These are phyloP conservation scores for Penicillium sp. DNA, from an alignment of 2,329 filamentous ascomycete genomes.

Conservation along the genomic window DNA sequence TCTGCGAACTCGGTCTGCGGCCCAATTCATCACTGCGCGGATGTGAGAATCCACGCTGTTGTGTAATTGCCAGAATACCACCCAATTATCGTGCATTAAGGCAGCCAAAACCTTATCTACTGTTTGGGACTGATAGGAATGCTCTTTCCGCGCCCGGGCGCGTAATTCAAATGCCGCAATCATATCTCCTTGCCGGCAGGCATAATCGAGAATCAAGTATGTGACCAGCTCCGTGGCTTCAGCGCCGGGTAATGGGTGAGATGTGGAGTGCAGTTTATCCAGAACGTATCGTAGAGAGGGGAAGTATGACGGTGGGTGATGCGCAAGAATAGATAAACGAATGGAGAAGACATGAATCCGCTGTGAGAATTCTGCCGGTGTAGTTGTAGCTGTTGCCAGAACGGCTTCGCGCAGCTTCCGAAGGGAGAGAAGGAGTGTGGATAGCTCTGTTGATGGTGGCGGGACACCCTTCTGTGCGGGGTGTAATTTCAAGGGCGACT, in stretches of 20 bases:
- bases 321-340: slow-evolving; percentile 74
- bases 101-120: slow-evolving; percentile 68
- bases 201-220: slow-evolving; percentile 83
- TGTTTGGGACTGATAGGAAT: slow-evolving; percentile 64
- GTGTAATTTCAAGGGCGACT: slow-evolving; percentile 21
- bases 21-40: slow-evolving; percentile 76
- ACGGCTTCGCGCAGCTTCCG: slow-evolving; percentile 91
- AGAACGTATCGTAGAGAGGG: slow-evolving; percentile 81
- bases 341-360: slow-evolving; percentile 91
- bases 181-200: slow-evolving; percentile 76
- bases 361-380: slow-evolving; percentile 78
- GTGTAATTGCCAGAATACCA: slow-evolving; percentile 71
- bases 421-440: slow-evolving; percentile 75
- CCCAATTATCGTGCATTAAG: slow-evolving; percentile 78
- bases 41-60: slow-evolving; percentile 76
- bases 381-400: slow-evolving; percentile 66
- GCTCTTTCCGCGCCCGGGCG: slow-evolving; percentile 47
- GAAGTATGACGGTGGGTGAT: slow-evolving; percentile 84
- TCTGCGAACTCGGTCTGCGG: slow-evolving; percentile 69
- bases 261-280: slow-evolving; percentile 63
- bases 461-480: slow-evolving; percentile 30
- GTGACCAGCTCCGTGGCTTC: slow-evolving; percentile 77
- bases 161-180: slow-evolving; percentile 70
- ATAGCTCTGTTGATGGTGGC: slow-evolving; percentile 62
- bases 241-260: slow-evolving; percentile 65